These are phyloP conservation scores for Trichoderma orchidacearum DNA, from an alignment of 495 filamentous ascomycete genomes.

Conservation along the genomic window DNA sequence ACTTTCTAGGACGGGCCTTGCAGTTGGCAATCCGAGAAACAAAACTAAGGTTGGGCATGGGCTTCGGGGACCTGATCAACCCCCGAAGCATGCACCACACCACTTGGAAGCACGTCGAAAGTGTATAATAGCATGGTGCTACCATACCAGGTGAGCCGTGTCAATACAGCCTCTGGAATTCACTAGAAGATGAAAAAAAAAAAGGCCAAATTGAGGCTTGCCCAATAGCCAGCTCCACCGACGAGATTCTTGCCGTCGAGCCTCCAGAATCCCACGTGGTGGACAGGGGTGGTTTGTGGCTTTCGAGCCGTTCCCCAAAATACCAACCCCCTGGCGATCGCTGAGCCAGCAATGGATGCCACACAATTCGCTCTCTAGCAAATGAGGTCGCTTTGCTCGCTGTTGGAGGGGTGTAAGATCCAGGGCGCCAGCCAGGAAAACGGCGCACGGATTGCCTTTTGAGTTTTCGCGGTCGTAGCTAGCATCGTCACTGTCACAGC, in stretches of 20 bases:
- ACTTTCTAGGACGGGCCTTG: too few species aligned
- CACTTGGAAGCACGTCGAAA: too few species aligned
- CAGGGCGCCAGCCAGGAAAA: too few species aligned
- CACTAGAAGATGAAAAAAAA: not conserved
- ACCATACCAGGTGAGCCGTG: not conserved
- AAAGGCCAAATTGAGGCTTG: too few species aligned
- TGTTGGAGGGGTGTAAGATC: not conserved
- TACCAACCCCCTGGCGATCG: not conserved
- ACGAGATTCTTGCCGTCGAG: not conserved
- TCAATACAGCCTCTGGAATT: too few species aligned
- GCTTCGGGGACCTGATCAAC: not conserved
- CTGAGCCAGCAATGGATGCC: not conserved
- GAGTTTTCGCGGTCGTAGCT: too few species aligned
- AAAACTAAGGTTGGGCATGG: too few species aligned
- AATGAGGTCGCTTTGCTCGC: not conserved
- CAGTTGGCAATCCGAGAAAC: too few species aligned
- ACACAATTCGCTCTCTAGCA: not conserved
- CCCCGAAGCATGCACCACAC: not conserved
- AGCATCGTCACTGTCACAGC: too few species aligned
- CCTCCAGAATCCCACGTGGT: not conserved
- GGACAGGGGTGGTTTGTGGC: not conserved
- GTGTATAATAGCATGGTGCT: too few species aligned
- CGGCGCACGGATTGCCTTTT: too few species aligned
- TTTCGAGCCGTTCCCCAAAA: not conserved
- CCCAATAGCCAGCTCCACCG: not conserved